These are phyloP conservation scores for Pestalotiopsis sp. DNA, from an alignment of 2,329 filamentous ascomycete genomes.

Conservation along the genomic window DNA sequence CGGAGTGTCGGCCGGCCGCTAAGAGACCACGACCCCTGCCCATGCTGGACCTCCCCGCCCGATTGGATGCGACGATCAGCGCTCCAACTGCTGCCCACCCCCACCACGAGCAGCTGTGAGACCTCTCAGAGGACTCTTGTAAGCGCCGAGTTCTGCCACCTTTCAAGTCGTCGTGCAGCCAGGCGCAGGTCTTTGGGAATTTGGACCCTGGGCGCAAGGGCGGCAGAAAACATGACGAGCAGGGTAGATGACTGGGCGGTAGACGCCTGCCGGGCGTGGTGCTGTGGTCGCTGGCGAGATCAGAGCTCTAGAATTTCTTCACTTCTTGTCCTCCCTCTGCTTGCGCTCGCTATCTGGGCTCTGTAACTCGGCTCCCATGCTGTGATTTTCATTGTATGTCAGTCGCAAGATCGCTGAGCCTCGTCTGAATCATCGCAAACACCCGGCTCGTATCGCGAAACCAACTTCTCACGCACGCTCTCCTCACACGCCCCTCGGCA, in stretches of 20 bases:
- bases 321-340: not conserved
- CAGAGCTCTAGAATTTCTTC: not conserved
- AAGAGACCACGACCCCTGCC: not conserved
- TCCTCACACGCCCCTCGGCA: not conserved
- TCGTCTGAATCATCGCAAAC: not conserved
- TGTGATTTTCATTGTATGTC: not conserved
- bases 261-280: not conserved
- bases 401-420: not conserved
- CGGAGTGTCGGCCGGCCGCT: not conserved
- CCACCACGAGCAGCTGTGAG: slow-evolving; percentile 25
- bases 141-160: slow-evolving; percentile 26
- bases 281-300: not conserved
- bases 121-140: slow-evolving; percentile 27
- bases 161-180: not conserved
- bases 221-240: not conserved
- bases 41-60: not conserved
- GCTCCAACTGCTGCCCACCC: slow-evolving; percentile 18
- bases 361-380: not conserved
- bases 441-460: not conserved
- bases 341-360: not conserved
- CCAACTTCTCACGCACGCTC: not conserved
- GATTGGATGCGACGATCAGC: slow-evolving; percentile 16
- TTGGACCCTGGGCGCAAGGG: not conserved
- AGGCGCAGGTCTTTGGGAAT: not conserved
- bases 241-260: not conserved